Conservation (phyloP, 306 rosid species). For the Trichosanthes cucumerina region DNA sequence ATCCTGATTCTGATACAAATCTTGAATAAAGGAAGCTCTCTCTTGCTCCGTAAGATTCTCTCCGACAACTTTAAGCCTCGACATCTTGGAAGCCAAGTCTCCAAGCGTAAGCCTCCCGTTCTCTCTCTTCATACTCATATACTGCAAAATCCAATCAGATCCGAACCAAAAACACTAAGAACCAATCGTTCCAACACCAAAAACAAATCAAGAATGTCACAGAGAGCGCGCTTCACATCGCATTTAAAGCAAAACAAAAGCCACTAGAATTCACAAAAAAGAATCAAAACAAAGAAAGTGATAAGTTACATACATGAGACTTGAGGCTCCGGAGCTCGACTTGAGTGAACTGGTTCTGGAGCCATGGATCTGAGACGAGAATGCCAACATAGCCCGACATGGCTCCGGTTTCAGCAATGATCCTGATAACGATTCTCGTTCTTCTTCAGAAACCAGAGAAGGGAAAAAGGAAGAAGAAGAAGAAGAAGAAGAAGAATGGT, state of each 20-base stretch:
- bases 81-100: conserved; percentile 84
- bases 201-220: neutral
- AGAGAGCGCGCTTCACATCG: neutral
- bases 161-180: conserved; percentile 10
- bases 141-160: conserved; percentile 29
- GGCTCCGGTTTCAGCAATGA: neutral
- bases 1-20: conserved; percentile 50
- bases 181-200: neutral
- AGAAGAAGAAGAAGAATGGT: neutral
- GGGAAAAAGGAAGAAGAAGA: neutral
- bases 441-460: neutral
- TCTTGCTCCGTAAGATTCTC: conserved; percentile 80
- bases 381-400: conserved; percentile 87
- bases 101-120: conserved; percentile 54
- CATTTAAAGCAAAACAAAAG: neutral
- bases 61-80: conserved; percentile 71
- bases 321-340: conserved; percentile 87
- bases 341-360: conserved; percentile 96
- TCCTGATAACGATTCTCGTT: neutral
- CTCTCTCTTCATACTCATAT: conserved; percentile 80
- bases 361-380: conserved; percentile 97
- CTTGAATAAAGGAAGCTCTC: conserved; percentile 68
- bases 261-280: neutral
- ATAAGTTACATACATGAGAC: conserved; percentile 42
- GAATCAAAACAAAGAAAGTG: neutral